Evolutionary conservation across 441 rosid genomes (phyloP), one percentile per base, ranked within the genome.

Genomic region (Lepidium campestre): DNA sequence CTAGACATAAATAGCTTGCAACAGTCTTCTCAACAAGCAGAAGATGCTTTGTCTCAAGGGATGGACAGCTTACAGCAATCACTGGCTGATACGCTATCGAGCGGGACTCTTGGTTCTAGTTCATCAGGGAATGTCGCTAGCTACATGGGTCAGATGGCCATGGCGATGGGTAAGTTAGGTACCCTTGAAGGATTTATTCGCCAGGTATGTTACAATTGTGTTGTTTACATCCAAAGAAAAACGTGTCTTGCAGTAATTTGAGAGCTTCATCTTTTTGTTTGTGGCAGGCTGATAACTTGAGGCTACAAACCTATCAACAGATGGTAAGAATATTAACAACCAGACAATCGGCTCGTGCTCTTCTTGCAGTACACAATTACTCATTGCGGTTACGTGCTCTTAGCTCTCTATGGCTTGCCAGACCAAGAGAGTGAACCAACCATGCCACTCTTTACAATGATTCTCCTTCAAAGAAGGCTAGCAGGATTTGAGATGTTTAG

Each of bases 71-170:
- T 94, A 77, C 98, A 91, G 74, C 99, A 88, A 69, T 94, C 98
- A 36, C 78, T 94, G 17, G 81, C 98, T 1, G 97, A 91, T 76
- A 91, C 99, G 11, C 76, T 94, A 71, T 88, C 90, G 40, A 91
- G 84, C 17, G 99, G 96, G 42, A 75, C 96, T 62, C 90, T 86
- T 25, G 97, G 96, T 55, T 86, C 97, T 0, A 87, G 98, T 57
- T 75, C 96, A 39, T 89, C 97, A n/a, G 93, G 94, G 56, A 90
- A 91, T 42, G 96, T 89, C 23, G 97, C 98, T 44, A 91, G 82
- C 78, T 94, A 94, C 80, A 94, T 91, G 98, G 99, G 99, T 67
- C 98, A 94, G 72, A 94, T 94, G 98, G 99, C 99, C 49, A 94
- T 91, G 99, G 99, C 98, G n/a, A 94, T 94, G 99, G 99, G 99